Evolutionary conservation across 805 yeast species (phyloP), one percentile per base, ranked within the genome.

Genomic region (Cyberlindnera samutprakarnensis): DNA sequence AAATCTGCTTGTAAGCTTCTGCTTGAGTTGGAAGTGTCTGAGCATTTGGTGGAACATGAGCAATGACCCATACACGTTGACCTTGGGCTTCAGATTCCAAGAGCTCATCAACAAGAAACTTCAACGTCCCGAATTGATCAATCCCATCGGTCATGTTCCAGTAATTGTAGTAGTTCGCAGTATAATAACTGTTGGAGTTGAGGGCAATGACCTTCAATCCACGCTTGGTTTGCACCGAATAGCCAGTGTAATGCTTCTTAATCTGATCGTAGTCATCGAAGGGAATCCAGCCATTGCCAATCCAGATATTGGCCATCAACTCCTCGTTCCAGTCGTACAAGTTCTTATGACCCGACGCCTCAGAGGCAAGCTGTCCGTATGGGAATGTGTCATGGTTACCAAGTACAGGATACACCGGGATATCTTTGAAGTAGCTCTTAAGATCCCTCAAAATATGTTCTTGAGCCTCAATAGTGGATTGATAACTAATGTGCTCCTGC

Each of bases 311-410:
- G 26, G 70, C 64, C 62, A 70, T 58, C 34, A 69, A 51, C 11
- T 69, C 70, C 3, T 61, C 53, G 42, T 71, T 70, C 65, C 68
- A 69, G n/a, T 57, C 49, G 36, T 65, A 64, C 44, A 61, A 57
- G 39, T 61, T 56, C 3, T 55, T 49, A 37, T 60, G 69, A 8
- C 71, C 70, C 14, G 70, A 64, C 22, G 53, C 47, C 21, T 33
- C 40, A 36, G 77, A 80, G 3, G 84, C 80, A 37, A 77, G 54
- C 51, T 78, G 84, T 23, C 79, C 81, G 43, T 77, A 46, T 13
- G 88, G 87, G 62, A 68, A 79, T 19, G 77, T 70, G 47, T 79
- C 87, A 54, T 80, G 86, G 51, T 76, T 78, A 18, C 87, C 87
- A 44, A 79, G 56, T 15, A 72, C 73, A 9, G 84, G 67, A 48